Evolutionary conservation across 2,329 filamentous ascomycete genomes (phyloP).

Genomic region (Fusarium coicis): DNA sequence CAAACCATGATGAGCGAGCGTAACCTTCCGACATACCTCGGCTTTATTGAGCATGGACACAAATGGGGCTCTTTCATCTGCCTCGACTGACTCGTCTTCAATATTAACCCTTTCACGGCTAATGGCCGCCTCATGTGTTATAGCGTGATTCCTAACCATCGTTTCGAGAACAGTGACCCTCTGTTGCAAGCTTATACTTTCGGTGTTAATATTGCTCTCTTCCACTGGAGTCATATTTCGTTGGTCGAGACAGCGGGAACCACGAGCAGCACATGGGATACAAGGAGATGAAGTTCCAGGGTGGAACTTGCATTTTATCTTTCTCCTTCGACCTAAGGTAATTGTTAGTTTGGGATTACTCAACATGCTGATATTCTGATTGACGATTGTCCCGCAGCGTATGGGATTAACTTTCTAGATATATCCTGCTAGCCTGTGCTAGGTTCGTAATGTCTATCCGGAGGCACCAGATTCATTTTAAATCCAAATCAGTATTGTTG

Average conservation of each 20-base stretch:
- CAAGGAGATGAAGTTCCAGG: background rate
- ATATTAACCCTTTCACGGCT: background rate
- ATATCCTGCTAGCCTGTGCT: no score
- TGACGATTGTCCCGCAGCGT: no score
- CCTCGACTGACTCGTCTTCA: background rate
- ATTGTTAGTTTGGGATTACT: no score
- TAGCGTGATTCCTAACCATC: background rate
- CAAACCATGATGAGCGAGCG: accelerated
- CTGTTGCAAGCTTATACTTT: accelerated
- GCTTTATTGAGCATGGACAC: background rate
- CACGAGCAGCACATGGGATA: background rate
- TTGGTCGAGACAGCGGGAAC: background rate
- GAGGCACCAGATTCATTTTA: no score
- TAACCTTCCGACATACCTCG: background rate
- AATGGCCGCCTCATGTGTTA: accelerated
- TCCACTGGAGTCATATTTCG: background rate
- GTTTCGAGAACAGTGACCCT: background rate
- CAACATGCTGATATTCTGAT: no score
- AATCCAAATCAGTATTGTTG: no score
- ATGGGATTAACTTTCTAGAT: no score
- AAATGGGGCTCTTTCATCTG: background rate
- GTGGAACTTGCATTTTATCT: background rate
- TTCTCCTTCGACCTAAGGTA: background rate
- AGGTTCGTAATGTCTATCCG: no score
- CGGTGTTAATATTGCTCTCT: background rate